Evolutionary conservation across 352 stramenopile genomes (phyloP).

Genomic region (Hyphochytrium catenoides): DNA sequence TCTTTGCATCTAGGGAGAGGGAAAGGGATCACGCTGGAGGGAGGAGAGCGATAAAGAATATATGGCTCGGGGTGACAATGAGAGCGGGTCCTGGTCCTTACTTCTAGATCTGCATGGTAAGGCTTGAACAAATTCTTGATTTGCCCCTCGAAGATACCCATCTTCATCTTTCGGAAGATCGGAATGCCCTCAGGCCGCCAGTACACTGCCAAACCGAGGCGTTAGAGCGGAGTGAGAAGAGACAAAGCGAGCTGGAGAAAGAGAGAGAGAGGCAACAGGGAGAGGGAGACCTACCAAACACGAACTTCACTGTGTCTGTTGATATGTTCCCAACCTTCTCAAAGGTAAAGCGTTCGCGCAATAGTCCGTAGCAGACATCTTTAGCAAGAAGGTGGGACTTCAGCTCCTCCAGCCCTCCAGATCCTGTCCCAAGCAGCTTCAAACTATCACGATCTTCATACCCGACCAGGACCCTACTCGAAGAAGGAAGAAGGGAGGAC

Average conservation of each 20-base stretch:
- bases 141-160: conserved; percentile 6
- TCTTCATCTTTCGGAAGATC: conserved; percentile 11
- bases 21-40: too few species aligned
- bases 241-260: too few species aligned
- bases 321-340: conserved; percentile 10
- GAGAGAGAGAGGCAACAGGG: too few species aligned
- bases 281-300: too few species aligned
- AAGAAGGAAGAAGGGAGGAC: too few species aligned
- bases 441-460: conserved; percentile 6
- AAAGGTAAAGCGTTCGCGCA: conserved; percentile 7
- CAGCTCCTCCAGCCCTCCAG: conserved; percentile 6
- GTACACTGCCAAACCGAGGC: too few species aligned
- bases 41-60: too few species aligned
- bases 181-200: conserved; percentile 10
- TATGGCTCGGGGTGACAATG: too few species aligned
- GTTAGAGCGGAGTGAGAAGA: too few species aligned
- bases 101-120: conserved; percentile 11
- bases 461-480: conserved; percentile 1
- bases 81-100: too few species aligned
- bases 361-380: conserved; percentile 7
- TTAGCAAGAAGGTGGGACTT: conserved; percentile 4
- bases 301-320: conserved; percentile 10
- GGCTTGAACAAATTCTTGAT: conserved; percentile 10
- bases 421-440: conserved; percentile 6
- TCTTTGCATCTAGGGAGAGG: too few species aligned